Evolutionary conservation across 2,329 filamentous ascomycete genomes (phyloP), one percentile per base, ranked within the genome.

Genomic region (Colletotrichum sp.): DNA sequence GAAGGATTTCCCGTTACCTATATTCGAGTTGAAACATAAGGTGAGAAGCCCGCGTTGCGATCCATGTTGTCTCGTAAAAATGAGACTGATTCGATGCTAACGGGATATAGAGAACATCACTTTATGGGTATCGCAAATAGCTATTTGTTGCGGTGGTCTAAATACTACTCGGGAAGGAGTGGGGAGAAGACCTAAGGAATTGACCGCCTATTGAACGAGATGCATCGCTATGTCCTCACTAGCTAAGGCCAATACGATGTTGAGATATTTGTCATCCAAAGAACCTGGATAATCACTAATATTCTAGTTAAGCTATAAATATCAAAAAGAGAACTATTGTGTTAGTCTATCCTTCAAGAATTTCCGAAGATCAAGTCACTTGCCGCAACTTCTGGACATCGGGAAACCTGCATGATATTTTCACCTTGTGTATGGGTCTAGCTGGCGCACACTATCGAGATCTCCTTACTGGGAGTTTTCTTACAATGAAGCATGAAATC

Each of bases 291-390:
- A 44, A n/a, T n/a, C 0, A 3, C 2, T 48, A 12, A 48, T 48
- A n/a, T n/a, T 48, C 1, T 12, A n/a, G 6, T 48, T 4, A n/a
- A n/a, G 0, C 9, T 12, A 18, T 3, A 12, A 9, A 10, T 0
- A 44, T 10, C 16, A 44, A 44, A 1, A 2, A 16, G 0, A 0
- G 1, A 18, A 44, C 36, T 44, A 44, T 2, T 10, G 36, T 44
- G 16, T 44, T 44, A 0, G 36, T 44, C 1, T 0, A 18, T 18
- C 36, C 36, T 16, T 44, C 36, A 18, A 44, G 16, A 0, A 0
- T 18, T 44, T 44, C 16, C 36, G 16, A 44, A 10, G 36, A 10
- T 18, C 1, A 18, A 44, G 16, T 44, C 36, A 18, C 8, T 0
- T 44, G 2, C 36, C 36, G 1, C 8, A 18, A 9, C 36, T 44